These are phyloP conservation scores for Gonapodya prolifera DNA, from an alignment of 192 early-diverging fungal genomes.

Conservation along the genomic window DNA sequence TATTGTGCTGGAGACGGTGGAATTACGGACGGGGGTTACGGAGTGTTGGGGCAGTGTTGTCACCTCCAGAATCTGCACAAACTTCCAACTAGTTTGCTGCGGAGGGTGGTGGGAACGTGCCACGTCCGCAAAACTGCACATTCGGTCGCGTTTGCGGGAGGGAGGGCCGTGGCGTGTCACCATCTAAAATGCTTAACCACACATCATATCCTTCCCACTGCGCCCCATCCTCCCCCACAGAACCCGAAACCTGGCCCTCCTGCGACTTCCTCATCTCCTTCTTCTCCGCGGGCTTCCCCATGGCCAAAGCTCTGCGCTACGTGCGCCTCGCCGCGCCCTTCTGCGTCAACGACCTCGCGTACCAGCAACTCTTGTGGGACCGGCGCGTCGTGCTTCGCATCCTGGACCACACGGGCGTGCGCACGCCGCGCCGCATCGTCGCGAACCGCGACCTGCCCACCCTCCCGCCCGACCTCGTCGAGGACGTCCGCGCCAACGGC, in stretches of 20 bases:
- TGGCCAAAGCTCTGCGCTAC: conserved; percentile 86
- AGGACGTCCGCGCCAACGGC: conserved; percentile 36
- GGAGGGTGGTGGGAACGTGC: too few relatives aligned
- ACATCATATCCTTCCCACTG: too few relatives aligned
- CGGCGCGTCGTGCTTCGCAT: conserved; percentile 74
- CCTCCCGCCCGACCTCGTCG: conserved; percentile 34
- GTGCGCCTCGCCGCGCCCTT: conserved; percentile 69
- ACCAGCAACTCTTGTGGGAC: conserved; percentile 82
- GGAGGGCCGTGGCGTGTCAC: too few relatives aligned
- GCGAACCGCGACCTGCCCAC: conserved; percentile 55
- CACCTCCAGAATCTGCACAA: too few relatives aligned
- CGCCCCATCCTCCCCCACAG: conserved; percentile 30
- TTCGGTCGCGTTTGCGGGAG: too few relatives aligned
- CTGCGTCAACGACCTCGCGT: conserved; percentile 80
- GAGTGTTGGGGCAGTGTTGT: neutral
- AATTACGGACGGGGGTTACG: neutral
- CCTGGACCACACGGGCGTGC: conserved; percentile 65
- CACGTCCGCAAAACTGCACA: too few relatives aligned
- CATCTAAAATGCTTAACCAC: too few relatives aligned
- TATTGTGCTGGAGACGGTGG: neutral
- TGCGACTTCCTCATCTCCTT: conserved; percentile 97
- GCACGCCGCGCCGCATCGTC: conserved; percentile 63
- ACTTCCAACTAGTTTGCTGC: too few relatives aligned
- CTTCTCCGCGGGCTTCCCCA: conserved; percentile 86
- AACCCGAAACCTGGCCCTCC: conserved; percentile 74